Evolutionary conservation across 148 eudicot species (phyloP).

Genomic region (Amaranthus palmeri): DNA sequence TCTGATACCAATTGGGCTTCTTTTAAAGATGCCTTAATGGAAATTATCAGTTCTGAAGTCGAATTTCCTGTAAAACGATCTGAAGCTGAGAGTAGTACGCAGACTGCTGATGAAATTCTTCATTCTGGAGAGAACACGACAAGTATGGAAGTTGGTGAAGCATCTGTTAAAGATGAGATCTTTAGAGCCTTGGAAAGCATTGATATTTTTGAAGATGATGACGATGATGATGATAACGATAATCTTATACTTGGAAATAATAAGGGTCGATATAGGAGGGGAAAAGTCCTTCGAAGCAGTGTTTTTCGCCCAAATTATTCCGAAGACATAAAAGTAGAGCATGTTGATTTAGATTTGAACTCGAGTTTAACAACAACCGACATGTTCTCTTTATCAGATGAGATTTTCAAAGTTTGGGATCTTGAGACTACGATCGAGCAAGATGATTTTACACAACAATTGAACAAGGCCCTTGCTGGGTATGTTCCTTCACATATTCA

Average conservation of each 20-base stretch:
- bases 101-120: conserved; percentile 16
- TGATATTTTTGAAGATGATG: conserved; percentile 21
- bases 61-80: conserved; percentile 13
- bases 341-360: conserved; percentile 27
- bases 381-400: conserved; percentile 31
- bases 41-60: conserved; percentile 34
- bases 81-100: conserved; percentile 13
- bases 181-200: conserved; percentile 22
- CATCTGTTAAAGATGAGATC: conserved; percentile 24
- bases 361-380: conserved; percentile 22
- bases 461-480: conserved; percentile 38
- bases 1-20: conserved; percentile 41
- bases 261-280: conserved; percentile 14
- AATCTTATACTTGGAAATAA: conserved; percentile 4
- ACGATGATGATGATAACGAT: conserved; percentile 18
- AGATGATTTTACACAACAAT: conserved; percentile 50
- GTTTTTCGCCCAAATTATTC: conserved; percentile 40
- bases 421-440: conserved; percentile 44
- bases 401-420: conserved; percentile 76
- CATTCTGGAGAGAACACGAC: conserved; percentile 14
- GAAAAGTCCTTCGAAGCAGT: conserved; percentile 7
- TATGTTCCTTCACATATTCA: conserved; percentile 19
- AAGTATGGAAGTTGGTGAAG: conserved; percentile 4
- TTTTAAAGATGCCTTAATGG: conserved; percentile 45
- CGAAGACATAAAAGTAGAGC: conserved; percentile 25